A percentile compares a stretch with the other conserved stretches of the same genome.
Evolutionary conservation across 352 stramenopile species (phyloP).

Genomic region (Phytophthora foliorum): DNA sequence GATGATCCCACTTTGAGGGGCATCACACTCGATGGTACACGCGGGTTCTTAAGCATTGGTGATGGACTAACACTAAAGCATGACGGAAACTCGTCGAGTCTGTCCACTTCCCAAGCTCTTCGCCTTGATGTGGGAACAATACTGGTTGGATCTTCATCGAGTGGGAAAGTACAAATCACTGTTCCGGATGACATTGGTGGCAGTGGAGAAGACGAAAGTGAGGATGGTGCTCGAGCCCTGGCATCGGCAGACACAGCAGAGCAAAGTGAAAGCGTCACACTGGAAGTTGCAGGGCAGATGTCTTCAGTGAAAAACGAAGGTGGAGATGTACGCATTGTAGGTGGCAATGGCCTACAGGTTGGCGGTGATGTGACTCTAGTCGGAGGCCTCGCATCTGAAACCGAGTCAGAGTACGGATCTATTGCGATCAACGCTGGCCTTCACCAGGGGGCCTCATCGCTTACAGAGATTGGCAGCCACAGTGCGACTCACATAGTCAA

Average conservation of each 20-base stretch:
- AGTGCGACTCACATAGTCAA: constrained; percentile 59
- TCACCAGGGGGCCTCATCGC: constrained; percentile 45
- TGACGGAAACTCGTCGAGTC: constrained; percentile 50
- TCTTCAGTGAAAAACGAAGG: constrained; percentile 53
- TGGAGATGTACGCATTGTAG: constrained; percentile 63
- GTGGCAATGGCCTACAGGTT: constrained; percentile 52
- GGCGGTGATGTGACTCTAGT: constrained; percentile 63
- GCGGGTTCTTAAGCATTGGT: constrained; percentile 52
- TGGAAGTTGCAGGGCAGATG: constrained; percentile 69
- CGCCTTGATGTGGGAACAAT: constrained; percentile 60
- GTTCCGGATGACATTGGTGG: constrained; percentile 17
- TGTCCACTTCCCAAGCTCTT: constrained; percentile 54
- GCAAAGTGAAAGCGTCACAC: constrained; percentile 38
- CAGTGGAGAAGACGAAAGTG: constrained; percentile 9
- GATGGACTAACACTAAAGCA: constrained; percentile 51
- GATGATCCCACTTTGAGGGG: constrained; percentile 57
- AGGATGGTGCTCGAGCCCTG: constrained; percentile 22
- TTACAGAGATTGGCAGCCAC: constrained; percentile 72
- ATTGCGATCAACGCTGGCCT: constrained; percentile 71
- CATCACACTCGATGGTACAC: constrained; percentile 58
- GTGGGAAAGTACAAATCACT: constrained; percentile 37
- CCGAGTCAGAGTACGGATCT: constrained; percentile 44
- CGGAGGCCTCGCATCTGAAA: constrained; percentile 48
- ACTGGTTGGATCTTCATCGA: constrained; percentile 26
- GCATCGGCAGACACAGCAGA: constrained; percentile 6